Evolutionary conservation across 768 basidiomycete species (phyloP).

Genomic region (Panus rudis): DNA sequence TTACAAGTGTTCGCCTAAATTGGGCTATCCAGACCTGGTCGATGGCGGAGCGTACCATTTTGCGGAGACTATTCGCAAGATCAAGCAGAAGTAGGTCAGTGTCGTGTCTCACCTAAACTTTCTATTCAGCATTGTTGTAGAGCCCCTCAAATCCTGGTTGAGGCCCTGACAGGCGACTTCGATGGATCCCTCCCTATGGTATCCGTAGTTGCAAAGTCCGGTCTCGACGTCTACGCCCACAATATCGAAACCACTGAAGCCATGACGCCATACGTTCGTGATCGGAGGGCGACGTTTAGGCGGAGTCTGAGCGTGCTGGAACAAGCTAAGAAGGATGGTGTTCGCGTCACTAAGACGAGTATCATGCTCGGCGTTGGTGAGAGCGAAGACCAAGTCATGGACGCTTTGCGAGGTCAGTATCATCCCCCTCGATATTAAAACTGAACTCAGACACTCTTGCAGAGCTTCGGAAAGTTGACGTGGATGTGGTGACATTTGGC

Average conservation of each 20-base stretch:
- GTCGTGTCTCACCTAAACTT: background rate
- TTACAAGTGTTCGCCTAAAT: background rate
- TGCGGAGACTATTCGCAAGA: slow-evolving; percentile 89
- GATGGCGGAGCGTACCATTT: slow-evolving; percentile 95
- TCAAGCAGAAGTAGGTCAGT: slow-evolving; percentile 82
- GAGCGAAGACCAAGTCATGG: slow-evolving; percentile 70
- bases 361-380: slow-evolving; percentile 99
- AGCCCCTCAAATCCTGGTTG: slow-evolving; percentile 92
- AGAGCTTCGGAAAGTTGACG: slow-evolving; percentile 85
- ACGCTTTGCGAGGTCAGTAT: slow-evolving; percentile 71
- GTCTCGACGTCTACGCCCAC: slow-evolving; percentile 96
- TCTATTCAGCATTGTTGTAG: slow-evolving; percentile 32
- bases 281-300: slow-evolving; percentile 86
- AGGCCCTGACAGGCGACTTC: slow-evolving; percentile 95
- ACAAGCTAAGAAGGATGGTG: slow-evolving; percentile 78
- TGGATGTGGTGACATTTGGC: slow-evolving; percentile 98
- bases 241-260: slow-evolving; percentile 96
- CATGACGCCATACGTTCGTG: slow-evolving; percentile 90
- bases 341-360: slow-evolving; percentile 91
- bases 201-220: slow-evolving; percentile 80
- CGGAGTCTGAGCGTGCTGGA: slow-evolving; percentile 77
- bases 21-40: slow-evolving; percentile 57
- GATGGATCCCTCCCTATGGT: slow-evolving; percentile 71
- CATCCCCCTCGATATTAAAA: background rate
- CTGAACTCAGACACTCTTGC: slow-evolving; percentile 8